These are phyloP conservation scores for Paxillus ammoniavirescens DNA, from an alignment of 768 basidiomycete genomes.

Conservation along the genomic window DNA sequence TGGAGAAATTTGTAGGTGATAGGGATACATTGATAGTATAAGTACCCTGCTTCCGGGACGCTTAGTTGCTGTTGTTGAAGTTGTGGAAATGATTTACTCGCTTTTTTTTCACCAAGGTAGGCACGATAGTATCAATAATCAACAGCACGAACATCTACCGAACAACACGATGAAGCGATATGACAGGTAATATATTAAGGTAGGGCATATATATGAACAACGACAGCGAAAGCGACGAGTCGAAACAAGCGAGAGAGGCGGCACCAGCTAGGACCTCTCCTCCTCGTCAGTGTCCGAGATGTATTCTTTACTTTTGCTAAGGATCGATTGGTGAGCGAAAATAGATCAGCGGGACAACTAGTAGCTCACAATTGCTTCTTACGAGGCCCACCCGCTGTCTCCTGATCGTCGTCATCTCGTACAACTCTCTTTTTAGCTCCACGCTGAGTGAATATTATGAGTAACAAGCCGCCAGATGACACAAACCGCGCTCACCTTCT, in stretches of 20 bases:
- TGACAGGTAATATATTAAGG: too few species aligned
- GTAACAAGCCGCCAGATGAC: too few species aligned
- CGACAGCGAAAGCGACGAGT: constrained; percentile 14
- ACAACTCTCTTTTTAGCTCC: constrained; percentile 72
- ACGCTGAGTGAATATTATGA: constrained; percentile 27
- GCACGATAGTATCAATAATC: too few species aligned
- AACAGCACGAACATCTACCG: too few species aligned
- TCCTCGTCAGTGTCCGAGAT: constrained; percentile 83
- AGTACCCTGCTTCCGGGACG: too few species aligned
- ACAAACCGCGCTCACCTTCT: constrained; percentile 52
- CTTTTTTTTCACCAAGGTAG: too few species aligned
- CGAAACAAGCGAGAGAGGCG: constrained; percentile 2
- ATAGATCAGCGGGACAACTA: not conserved
- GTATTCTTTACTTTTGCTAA: constrained; percentile 85
- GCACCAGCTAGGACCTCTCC: constrained; percentile 50
- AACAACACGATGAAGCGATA: too few species aligned
- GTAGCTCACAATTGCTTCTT: constrained; percentile 74
- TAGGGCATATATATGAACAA: not conserved
- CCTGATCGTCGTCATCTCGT: constrained; percentile 77
- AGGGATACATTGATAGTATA: too few species aligned
- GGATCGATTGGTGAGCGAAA: not conserved
- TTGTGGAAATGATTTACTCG: too few species aligned
- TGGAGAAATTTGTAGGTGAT: too few species aligned
- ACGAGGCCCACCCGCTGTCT: constrained; percentile 54
- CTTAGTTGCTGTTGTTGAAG: too few species aligned